phyloP scores from a whole-genome alignment of 257 asterid genomes.

The Jaltomata sinuosa region DNA sequence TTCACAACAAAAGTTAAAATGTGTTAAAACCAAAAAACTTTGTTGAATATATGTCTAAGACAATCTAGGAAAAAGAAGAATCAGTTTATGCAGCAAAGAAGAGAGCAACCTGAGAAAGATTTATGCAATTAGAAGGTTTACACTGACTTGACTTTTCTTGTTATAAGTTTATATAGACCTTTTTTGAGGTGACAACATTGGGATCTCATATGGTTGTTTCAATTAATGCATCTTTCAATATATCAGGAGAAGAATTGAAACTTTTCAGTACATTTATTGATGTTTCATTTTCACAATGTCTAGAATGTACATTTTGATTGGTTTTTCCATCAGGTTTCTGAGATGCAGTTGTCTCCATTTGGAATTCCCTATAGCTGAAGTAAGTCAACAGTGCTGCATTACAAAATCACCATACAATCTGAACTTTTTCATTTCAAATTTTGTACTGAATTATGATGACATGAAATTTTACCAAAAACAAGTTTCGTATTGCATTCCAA shows the following conservation, averaged over 20 bases:
- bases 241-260: neutral
- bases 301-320: neutral
- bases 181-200: neutral
- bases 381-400: neutral
- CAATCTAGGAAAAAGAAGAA: neutral
- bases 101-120: neutral
- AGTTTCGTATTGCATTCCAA: neutral
- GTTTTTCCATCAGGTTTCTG: neutral
- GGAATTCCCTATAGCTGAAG: neutral
- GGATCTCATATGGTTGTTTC: neutral
- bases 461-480: neutral
- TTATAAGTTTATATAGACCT: neutral
- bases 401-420: neutral
- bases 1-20: neutral
- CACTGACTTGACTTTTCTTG: neutral
- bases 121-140: neutral
- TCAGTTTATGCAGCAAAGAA: neutral
- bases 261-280: neutral
- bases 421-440: neutral
- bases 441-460: neutral
- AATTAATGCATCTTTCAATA: neutral
- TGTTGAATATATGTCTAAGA: neutral
- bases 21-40: neutral
- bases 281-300: neutral
- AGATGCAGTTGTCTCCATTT: neutral